Conservation (phyloP, 139 green algal genomes). For the Chlamydomonas schloesseri region DNA sequence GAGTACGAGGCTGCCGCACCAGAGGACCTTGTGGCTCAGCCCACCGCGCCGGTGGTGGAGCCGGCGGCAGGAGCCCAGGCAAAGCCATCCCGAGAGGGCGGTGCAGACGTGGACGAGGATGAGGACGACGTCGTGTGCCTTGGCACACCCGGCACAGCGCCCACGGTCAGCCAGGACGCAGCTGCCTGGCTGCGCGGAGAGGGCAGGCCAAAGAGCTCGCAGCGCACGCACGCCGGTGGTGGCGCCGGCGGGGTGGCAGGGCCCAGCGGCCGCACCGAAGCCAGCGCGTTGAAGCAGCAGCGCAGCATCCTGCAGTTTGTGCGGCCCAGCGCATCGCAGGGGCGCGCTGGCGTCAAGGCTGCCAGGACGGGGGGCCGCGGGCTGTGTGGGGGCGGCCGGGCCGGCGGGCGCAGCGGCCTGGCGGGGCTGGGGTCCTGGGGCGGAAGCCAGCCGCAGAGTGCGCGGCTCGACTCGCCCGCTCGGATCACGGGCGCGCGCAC, state of each 20-base stretch:
- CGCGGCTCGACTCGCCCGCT: too few relatives aligned
- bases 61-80: too few relatives aligned
- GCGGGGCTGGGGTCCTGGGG: too few relatives aligned
- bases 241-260: neutral
- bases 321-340: too few relatives aligned
- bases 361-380: too few relatives aligned
- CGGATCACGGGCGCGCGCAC: too few relatives aligned
- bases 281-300: conserved; percentile 7
- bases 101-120: neutral
- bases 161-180: neutral
- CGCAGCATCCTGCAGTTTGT: conserved; percentile 15
- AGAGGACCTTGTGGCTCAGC: neutral
- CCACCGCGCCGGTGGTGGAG: neutral
- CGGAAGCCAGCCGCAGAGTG: too few relatives aligned
- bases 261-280: neutral
- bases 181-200: neutral
- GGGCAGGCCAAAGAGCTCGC: too few relatives aligned
- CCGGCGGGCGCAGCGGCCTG: too few relatives aligned
- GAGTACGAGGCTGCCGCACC: too few relatives aligned
- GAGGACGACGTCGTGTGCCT: conserved; percentile 25
- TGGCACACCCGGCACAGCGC: neutral
- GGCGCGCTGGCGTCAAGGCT: too few relatives aligned
- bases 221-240: neutral
- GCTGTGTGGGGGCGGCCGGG: too few relatives aligned
- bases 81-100: neutral